Percentiles rank a stretch among this genome's conserved stretches.
These are phyloP conservation scores for Scalesia atractyloides DNA, from an alignment of 129 eudicot genomes.

Conservation along the genomic window DNA sequence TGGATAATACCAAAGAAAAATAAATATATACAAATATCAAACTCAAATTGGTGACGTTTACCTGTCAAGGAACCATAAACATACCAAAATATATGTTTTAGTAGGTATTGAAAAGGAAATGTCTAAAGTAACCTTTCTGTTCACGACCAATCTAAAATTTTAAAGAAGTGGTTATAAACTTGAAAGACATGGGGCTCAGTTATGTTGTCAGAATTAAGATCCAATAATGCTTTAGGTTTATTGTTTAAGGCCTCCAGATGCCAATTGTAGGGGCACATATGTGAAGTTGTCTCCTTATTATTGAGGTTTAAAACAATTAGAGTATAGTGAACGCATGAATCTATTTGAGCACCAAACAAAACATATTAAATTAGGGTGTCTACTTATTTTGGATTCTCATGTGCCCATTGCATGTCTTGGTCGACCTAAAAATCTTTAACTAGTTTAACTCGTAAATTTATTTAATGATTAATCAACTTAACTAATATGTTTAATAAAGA, in stretches of 20 bases:
- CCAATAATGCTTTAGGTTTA: conserved; percentile 27
- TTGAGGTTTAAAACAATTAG: conserved; percentile 26
- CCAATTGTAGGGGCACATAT: conserved; percentile 38
- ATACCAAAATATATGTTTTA: neutral
- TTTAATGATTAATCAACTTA: neutral
- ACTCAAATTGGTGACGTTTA: neutral
- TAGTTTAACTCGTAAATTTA: neutral
- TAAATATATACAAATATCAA: neutral
- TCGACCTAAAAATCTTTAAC: neutral
- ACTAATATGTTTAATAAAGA: too few species aligned
- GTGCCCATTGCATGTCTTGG: conserved; percentile 21
- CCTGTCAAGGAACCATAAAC: neutral
- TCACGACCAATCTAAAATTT: neutral
- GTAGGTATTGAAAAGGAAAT: conserved; percentile 1
- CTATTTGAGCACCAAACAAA: conserved; percentile 34
- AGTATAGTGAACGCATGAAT: conserved; percentile 22
- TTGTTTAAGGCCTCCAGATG: neutral
- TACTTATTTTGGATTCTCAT: conserved; percentile 32
- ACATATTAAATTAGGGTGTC: conserved; percentile 37
- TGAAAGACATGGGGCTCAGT: conserved; percentile 7
- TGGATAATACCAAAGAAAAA: neutral
- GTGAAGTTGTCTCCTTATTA: conserved; percentile 26
- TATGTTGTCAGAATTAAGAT: conserved; percentile 10
- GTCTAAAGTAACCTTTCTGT: conserved; percentile 6
- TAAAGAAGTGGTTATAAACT: neutral